Percentiles rank a stretch among this genome's conserved stretches.
These are phyloP conservation scores for Durotheca rogersii DNA, from an alignment of 495 filamentous ascomycete genomes.

Conservation along the genomic window DNA sequence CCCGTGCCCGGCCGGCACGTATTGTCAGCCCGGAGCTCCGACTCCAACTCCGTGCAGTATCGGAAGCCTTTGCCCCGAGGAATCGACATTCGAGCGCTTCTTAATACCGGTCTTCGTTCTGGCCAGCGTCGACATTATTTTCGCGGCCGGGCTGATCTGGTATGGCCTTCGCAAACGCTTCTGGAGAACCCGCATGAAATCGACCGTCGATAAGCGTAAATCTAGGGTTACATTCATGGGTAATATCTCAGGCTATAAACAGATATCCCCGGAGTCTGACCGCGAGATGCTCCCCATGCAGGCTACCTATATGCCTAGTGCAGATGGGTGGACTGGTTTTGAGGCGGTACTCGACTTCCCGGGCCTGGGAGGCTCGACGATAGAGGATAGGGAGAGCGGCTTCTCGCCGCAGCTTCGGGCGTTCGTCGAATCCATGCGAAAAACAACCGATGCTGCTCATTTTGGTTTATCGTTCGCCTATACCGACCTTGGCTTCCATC, in stretches of 20 bases:
- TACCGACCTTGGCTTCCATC: constrained; percentile 46
- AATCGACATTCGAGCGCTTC: constrained; percentile 37
- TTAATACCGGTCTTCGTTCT: constrained; percentile 46
- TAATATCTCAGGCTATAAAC: constrained; percentile 29
- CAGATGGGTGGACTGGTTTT: constrained; percentile 39
- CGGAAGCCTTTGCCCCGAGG: constrained; percentile 44
- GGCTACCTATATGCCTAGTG: constrained; percentile 32
- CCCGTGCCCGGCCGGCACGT: constrained; percentile 45
- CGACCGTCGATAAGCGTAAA: constrained; percentile 15
- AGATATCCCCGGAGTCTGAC: constrained; percentile 35
- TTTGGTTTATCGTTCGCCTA: constrained; percentile 56
- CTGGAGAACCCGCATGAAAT: constrained; percentile 19
- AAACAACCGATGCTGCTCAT: constrained; percentile 47
- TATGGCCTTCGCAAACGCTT: constrained; percentile 32
- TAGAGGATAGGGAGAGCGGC: constrained; percentile 31
- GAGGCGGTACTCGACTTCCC: constrained; percentile 40
- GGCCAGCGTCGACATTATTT: constrained; percentile 42
- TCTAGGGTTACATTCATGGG: constrained; percentile 13
- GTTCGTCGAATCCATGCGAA: constrained; percentile 54
- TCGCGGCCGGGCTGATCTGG: constrained; percentile 35
- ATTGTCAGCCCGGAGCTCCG: constrained; percentile 46
- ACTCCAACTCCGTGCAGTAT: constrained; percentile 44
- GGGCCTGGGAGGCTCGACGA: constrained; percentile 13
- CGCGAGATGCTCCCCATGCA: constrained; percentile 34
- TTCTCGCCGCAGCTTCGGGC: constrained; percentile 41